Percentiles rank a stretch among this genome's conserved stretches.
These are phyloP conservation scores for Cutaneotrichosporon sp. DNA, from an alignment of 1,284 basidiomycete genomes.

Conservation along the genomic window DNA sequence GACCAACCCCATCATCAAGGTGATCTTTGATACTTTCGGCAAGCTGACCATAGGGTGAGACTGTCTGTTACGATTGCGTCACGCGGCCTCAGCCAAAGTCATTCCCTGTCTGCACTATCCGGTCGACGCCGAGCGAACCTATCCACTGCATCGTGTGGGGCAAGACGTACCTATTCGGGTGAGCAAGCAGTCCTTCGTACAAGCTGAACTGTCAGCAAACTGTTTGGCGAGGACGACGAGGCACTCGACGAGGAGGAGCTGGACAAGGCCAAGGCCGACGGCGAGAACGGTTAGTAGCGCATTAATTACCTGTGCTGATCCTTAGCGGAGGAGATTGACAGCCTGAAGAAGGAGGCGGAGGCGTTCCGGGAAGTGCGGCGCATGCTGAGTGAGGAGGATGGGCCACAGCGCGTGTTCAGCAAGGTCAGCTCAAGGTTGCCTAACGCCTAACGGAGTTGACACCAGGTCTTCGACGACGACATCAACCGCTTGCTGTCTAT, in stretches of 20 bases:
- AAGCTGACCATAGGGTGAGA: conserved; percentile 62
- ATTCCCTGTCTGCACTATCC: conserved; percentile 97
- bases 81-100: conserved; percentile 87
- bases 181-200: conserved; percentile 37
- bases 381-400: conserved; percentile 56
- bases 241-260: conserved; percentile 53
- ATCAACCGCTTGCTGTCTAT: conserved; percentile 86
- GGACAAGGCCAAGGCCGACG: conserved; percentile 59
- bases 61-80: conserved; percentile 90
- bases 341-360: conserved; percentile 80
- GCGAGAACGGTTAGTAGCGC: conserved; percentile 67
- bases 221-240: conserved; percentile 85
- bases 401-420: conserved; percentile 73
- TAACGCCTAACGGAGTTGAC: conserved; percentile 1
- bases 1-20: conserved; percentile 59
- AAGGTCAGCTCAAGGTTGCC: conserved; percentile 61
- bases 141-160: conserved; percentile 99
- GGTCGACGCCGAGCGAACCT: conserved; percentile 93
- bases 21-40: conserved; percentile 22
- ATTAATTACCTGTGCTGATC: background rate
- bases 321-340: conserved; percentile 83
- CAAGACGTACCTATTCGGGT: conserved; percentile 96
- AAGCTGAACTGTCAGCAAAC: conserved; percentile 61
- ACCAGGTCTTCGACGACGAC: conserved; percentile 81
- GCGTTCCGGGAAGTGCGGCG: conserved; percentile 79